Evolutionary conservation across 2,329 filamentous ascomycete genomes (phyloP).

Genomic region (Westerdykella aurantiaca): DNA sequence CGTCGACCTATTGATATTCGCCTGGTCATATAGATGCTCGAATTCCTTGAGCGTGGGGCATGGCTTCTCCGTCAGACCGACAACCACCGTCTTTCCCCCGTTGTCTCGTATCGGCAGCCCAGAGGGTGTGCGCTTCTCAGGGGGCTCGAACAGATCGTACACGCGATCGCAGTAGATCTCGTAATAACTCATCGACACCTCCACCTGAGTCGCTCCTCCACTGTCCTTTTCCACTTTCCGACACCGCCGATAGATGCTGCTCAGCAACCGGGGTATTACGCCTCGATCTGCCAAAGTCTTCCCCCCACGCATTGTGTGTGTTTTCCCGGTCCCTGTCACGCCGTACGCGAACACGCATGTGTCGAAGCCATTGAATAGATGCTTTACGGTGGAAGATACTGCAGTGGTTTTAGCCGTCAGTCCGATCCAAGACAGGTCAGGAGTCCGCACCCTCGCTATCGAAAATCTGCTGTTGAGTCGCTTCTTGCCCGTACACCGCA

Average conservation of each 20-base stretch:
- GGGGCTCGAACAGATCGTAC: constrained; percentile 80
- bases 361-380: constrained; percentile 78
- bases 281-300: constrained; percentile 79
- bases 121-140: constrained; percentile 75
- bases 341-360: constrained; percentile 84
- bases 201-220: constrained; percentile 61
- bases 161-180: constrained; percentile 98
- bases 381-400: constrained; percentile 87
- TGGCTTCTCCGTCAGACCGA: constrained; percentile 74
- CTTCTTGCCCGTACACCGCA: constrained; percentile 75
- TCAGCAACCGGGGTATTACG: constrained; percentile 79
- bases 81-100: constrained; percentile 78
- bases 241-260: constrained; percentile 75
- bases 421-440: neutral
- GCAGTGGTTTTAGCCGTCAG: constrained; percentile 10
- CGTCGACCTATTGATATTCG: constrained; percentile 84
- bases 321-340: constrained; percentile 89
- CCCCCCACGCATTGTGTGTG: constrained; percentile 91
- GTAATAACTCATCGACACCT: constrained; percentile 81
- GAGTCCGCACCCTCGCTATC: constrained; percentile 66
- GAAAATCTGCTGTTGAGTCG: constrained; percentile 82
- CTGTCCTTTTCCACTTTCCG: constrained; percentile 82
- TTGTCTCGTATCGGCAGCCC: constrained; percentile 81
- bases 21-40: constrained; percentile 81
- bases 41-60: constrained; percentile 87